These are phyloP conservation scores for Parascedosporium putredinis DNA, from an alignment of 2,329 filamentous ascomycete species.

Conservation along the genomic window DNA sequence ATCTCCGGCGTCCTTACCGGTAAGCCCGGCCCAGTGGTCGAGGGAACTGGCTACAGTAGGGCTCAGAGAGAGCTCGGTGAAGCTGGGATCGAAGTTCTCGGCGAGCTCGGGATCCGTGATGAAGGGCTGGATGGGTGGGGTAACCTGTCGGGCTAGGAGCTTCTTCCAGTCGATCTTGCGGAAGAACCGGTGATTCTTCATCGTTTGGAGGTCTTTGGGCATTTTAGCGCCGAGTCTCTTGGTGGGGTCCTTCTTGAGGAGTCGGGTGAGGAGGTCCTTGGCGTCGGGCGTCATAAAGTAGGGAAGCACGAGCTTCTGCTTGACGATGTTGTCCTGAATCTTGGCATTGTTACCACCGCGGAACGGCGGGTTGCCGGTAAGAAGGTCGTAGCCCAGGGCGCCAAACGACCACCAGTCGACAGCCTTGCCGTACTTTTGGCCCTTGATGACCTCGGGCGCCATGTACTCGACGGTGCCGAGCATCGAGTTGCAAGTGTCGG, in stretches of 20 bases:
- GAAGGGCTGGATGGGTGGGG: conserved; percentile 82
- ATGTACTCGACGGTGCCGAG: conserved; percentile 97
- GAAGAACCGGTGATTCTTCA: conserved; percentile 95
- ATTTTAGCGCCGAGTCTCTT: conserved; percentile 84
- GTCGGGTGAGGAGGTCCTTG: conserved; percentile 82
- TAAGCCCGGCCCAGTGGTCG: conserved; percentile 29
- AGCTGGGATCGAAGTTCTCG: conserved; percentile 92
- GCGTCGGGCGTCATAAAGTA: conserved; percentile 88
- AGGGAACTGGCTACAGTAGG: conserved; percentile 44
- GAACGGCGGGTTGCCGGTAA: conserved; percentile 89
- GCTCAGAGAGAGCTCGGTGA: conserved; percentile 75
- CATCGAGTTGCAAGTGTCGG: conserved; percentile 70
- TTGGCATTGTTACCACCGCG: conserved; percentile 84
- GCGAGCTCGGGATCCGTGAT: conserved; percentile 93
- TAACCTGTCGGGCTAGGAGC: conserved; percentile 69
- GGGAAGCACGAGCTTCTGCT: conserved; percentile 78
- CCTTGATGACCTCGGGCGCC: conserved; percentile 88
- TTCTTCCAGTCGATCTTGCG: conserved; percentile 91
- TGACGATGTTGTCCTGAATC: conserved; percentile 91
- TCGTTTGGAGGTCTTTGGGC: conserved; percentile 72
- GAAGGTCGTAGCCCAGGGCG: conserved; percentile 80
- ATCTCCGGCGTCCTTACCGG: conserved; percentile 32
- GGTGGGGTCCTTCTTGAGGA: conserved; percentile 82
- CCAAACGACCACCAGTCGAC: conserved; percentile 99
- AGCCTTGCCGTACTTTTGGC: conserved; percentile 81